A percentile compares a stretch with the other conserved stretches of the same genome.
Evolutionary conservation across 176 grass and related monocot genomes (phyloP).

Genomic region (Musa schizocarpa): DNA sequence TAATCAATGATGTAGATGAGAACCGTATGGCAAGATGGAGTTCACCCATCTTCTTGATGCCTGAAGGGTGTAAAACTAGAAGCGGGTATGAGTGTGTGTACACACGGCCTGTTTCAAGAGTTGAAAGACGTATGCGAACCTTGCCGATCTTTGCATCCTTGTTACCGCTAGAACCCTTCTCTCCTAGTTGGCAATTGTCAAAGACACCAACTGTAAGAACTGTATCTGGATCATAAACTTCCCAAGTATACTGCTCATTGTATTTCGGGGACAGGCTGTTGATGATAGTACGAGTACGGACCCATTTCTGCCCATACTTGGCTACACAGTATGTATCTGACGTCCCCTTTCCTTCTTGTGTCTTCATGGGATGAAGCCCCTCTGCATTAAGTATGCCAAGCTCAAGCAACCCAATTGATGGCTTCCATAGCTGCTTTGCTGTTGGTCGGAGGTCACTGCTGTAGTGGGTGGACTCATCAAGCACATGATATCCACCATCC

Average conservation of each 20-base stretch:
- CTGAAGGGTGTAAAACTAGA: constrained; percentile 84
- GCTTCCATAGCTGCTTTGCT: constrained; percentile 96
- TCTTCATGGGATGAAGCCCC: constrained; percentile 93
- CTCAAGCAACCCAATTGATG: constrained; percentile 89
- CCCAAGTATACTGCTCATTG: constrained; percentile 99
- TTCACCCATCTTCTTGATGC: constrained; percentile 98
- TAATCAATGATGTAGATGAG: constrained; percentile 78
- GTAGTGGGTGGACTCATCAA: constrained; percentile 96
- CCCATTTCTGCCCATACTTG: constrained; percentile 95
- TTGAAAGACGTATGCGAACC: constrained; percentile 87
- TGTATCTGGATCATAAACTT: constrained; percentile 91
- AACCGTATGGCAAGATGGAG: constrained; percentile 88
- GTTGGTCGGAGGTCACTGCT: constrained; percentile 96
- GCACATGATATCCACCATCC: constrained; percentile 94
- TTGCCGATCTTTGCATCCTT: constrained; percentile 87
- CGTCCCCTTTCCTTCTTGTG: constrained; percentile 80
- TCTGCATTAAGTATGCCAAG: constrained; percentile 80
- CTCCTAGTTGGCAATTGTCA: constrained; percentile 87
- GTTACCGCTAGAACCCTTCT: constrained; percentile 33
- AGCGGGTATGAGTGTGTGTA: constrained; percentile 92
- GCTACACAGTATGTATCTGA: constrained; percentile 96
- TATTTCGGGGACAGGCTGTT: constrained; percentile 67
- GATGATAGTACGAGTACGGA: constrained; percentile 80
- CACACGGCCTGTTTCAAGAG: constrained; percentile 86
- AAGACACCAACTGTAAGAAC: constrained; percentile 88